Conservation (phyloP, 2,329 filamentous ascomycete genomes). For the Penicillium sp. region DNA sequence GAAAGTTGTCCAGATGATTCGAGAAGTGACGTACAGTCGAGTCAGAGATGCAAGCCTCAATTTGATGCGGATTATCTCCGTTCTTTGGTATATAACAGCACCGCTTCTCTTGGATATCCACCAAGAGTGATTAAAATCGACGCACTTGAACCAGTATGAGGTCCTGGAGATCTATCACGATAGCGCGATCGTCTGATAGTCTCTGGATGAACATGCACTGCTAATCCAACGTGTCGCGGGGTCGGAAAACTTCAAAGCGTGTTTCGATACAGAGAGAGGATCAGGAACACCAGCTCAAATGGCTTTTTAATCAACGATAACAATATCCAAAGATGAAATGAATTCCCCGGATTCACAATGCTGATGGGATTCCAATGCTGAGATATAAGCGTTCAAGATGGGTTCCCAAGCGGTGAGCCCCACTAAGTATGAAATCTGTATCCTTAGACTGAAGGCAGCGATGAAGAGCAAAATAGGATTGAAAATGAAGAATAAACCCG, state of each 20-base stretch:
- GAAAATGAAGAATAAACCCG: conserved; percentile 17
- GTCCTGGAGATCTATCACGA: not conserved
- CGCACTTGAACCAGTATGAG: not conserved
- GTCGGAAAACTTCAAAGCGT: not conserved
- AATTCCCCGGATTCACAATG: not conserved
- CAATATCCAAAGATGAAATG: not conserved
- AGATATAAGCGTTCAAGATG: conserved; percentile 5
- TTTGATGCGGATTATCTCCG: conserved; percentile 1
- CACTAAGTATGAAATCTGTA: conserved; percentile 10
- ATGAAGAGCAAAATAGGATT: conserved; percentile 2
- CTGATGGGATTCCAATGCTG: not conserved
- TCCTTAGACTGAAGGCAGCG: conserved; percentile 3
- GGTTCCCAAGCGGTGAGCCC: conserved; percentile 9
- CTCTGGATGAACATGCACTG: conserved; percentile 1
- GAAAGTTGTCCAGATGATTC: conserved; percentile 16
- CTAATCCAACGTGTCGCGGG: not conserved
- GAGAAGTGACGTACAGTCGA: conserved; percentile 19
- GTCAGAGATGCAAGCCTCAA: conserved; percentile 16
- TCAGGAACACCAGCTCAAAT: not conserved
- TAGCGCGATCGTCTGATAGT: not conserved
- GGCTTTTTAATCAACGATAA: not conserved
- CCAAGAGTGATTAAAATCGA: not conserved
- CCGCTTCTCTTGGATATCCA: conserved; percentile 1
- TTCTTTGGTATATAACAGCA: conserved; percentile 7
- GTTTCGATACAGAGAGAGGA: not conserved